phyloP scores from a whole-genome alignment of 1,284 basidiomycete species.

The Heterobasidion occidentale region DNA sequence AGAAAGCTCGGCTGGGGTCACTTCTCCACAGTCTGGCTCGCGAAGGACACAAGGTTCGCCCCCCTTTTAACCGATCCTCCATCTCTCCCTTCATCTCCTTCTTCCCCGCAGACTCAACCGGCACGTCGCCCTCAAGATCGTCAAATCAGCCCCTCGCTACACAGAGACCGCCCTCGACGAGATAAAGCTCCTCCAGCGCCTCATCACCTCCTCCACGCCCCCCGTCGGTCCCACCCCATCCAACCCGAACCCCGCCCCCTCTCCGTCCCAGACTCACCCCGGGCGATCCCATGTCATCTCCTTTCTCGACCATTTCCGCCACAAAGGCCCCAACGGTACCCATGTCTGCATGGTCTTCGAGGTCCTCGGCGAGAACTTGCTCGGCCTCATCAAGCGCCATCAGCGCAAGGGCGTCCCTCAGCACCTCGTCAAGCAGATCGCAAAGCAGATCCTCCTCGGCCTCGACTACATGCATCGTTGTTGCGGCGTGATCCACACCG shows the following conservation, averaged over 20 bases:
- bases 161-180: constrained; percentile 98
- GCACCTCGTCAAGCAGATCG: constrained; percentile 92
- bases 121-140: constrained; percentile 98
- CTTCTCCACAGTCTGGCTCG: constrained; percentile 93
- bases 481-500: constrained; percentile 92
- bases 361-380: constrained; percentile 96
- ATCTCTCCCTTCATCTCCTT: neutral
- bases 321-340: constrained; percentile 92
- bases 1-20: constrained; percentile 98
- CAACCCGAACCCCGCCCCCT: constrained; percentile 56
- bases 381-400: constrained; percentile 95
- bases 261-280: constrained; percentile 60
- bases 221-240: constrained; percentile 43
- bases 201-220: constrained; percentile 81
- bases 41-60: constrained; percentile 78
- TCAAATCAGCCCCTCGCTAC: constrained; percentile 95
- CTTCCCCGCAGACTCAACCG: constrained; percentile 66
- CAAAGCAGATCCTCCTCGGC: constrained; percentile 92
- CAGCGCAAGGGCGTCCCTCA: constrained; percentile 93
- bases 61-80: neutral
- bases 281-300: constrained; percentile 87
- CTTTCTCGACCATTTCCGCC: constrained; percentile 95
- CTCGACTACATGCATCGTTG: constrained; percentile 97
- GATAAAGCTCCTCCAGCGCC: constrained; percentile 94
- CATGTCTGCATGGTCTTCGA: constrained; percentile 99